Evolutionary conservation across 768 basidiomycete genomes (phyloP), one percentile per base, ranked within the genome.

Genomic region (Hysterangium stoloniferum): DNA sequence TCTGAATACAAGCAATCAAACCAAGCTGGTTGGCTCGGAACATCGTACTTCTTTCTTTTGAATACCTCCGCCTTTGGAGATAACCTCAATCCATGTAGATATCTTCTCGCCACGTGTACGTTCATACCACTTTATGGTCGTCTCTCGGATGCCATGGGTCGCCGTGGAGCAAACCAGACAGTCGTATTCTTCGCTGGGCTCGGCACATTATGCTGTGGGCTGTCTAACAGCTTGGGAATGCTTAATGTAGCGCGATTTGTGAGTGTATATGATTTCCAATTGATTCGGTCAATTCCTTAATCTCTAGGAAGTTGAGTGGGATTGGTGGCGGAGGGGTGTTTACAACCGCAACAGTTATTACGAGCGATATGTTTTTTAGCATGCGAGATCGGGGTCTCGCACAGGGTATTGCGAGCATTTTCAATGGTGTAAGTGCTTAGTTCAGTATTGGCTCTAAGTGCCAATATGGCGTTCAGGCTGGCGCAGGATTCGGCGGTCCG

Each of bases 71-170:
- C 4, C n/a, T 15, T 9, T 54, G 86, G 85, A 6, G n/a, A n/a
- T n/a, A n/a, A n/a, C n/a, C n/a, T n/a, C n/a, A n/a, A n/a, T n/a
- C n/a, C n/a, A n/a, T n/a, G n/a, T n/a, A n/a, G n/a, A n/a, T 89
- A 85, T 62, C 67, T 90, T 6, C 73, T 90, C 17, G 84, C 87
- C 9, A 86, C 77, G 12, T 86, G 83, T 63, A 86, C 86, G 1
- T 89, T 90, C 57, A 89, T 86, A 1, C 87, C 86, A 0, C 70
- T 90, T 5, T 90, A 90, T 61, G 87, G 87, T 29, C 78, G 86
- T 17, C 66, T 90, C n/a, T 84, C 79, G 60, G 79, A 86, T 62
- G 82, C 84, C 12, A 61, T 89, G 64, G 87, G 87, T 8, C 71
- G 87, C 22, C 71, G 77, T 55, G 77, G 75, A 33, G 86, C 86